These are phyloP conservation scores for Escovopsis weberi DNA, from an alignment of 2,329 filamentous ascomycete genomes.

Conservation along the genomic window DNA sequence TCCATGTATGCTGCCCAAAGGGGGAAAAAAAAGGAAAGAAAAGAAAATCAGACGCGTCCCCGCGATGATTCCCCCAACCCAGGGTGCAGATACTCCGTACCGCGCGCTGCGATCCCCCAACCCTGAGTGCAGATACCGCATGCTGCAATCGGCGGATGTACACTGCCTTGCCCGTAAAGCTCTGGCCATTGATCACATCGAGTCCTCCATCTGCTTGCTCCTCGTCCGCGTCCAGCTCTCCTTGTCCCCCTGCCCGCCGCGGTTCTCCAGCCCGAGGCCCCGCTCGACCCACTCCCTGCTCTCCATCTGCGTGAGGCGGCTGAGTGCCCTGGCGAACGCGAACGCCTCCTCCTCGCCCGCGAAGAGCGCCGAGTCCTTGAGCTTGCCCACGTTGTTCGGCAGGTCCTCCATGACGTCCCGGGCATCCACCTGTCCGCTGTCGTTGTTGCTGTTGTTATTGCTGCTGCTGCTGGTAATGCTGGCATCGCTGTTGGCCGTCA, in stretches of 20 bases:
- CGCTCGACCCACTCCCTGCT: constrained; percentile 90
- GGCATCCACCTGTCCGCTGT: too few relatives aligned
- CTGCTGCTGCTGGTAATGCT: too few relatives aligned
- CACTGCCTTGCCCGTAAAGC: too few relatives aligned
- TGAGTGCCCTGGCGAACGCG: constrained; percentile 82
- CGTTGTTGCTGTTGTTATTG: too few relatives aligned
- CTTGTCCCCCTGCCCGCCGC: constrained; percentile 49
- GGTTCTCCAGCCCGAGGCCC: constrained; percentile 50
- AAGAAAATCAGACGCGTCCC: too few relatives aligned
- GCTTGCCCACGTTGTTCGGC: constrained; percentile 62
- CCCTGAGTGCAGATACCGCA: too few relatives aligned
- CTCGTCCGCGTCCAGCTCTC: constrained; percentile 52
- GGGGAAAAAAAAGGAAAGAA: too few relatives aligned
- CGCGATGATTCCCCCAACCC: too few relatives aligned
- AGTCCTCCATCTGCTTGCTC: constrained; percentile 54
- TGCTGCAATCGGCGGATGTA: too few relatives aligned
- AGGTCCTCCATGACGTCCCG: constrained; percentile 83
- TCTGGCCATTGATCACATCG: constrained; percentile 37
- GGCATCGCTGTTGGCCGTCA: constrained; percentile 31
- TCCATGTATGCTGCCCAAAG: too few relatives aligned
- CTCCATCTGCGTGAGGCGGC: constrained; percentile 79
- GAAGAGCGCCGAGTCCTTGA: constrained; percentile 80
- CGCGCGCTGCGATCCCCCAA: too few relatives aligned
- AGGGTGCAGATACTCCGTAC: too few relatives aligned
- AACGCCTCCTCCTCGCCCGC: constrained; percentile 93